These are phyloP conservation scores for Talaromyces nanjingensis DNA, from an alignment of 495 filamentous ascomycete species.

Conservation along the genomic window DNA sequence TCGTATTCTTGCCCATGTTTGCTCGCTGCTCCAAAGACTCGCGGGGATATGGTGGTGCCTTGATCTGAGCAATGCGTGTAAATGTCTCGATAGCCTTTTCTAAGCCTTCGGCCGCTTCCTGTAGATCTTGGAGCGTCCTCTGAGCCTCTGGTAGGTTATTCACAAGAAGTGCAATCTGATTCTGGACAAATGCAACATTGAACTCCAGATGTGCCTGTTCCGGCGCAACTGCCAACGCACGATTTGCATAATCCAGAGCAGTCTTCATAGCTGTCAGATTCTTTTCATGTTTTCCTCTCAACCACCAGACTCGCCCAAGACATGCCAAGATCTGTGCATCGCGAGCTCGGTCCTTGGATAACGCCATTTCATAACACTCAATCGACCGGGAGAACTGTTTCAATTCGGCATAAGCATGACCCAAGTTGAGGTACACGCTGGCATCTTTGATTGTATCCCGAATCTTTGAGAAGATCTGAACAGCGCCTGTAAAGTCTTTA, in stretches of 20 bases:
- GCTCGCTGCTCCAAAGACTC: slow-evolving; percentile 88
- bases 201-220: slow-evolving; percentile 89
- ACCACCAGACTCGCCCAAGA: slow-evolving; percentile 88
- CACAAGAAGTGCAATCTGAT: slow-evolving; percentile 80
- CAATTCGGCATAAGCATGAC: slow-evolving; percentile 84
- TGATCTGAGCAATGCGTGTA: slow-evolving; percentile 68
- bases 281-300: slow-evolving; percentile 76
- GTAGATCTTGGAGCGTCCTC: slow-evolving; percentile 68
- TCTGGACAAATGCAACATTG: slow-evolving; percentile 96
- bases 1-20: slow-evolving; percentile 92
- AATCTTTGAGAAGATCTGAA: slow-evolving; percentile 81
- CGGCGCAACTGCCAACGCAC: slow-evolving; percentile 70
- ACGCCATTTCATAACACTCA: slow-evolving; percentile 85
- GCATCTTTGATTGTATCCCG: slow-evolving; percentile 82
- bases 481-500: slow-evolving; percentile 71
- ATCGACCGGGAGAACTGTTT: slow-evolving; percentile 84
- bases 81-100: slow-evolving; percentile 82
- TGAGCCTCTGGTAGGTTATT: slow-evolving; percentile 66
- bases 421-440: slow-evolving; percentile 83
- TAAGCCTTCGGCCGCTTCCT: slow-evolving; percentile 74
- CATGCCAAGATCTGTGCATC: slow-evolving; percentile 84
- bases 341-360: slow-evolving; percentile 69
- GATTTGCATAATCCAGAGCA: slow-evolving; percentile 79
- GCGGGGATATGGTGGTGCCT: slow-evolving; percentile 85
- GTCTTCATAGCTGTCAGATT: slow-evolving; percentile 74